Conservation (phyloP, 2,329 filamentous ascomycete species). For the Bisporella sp. region DNA sequence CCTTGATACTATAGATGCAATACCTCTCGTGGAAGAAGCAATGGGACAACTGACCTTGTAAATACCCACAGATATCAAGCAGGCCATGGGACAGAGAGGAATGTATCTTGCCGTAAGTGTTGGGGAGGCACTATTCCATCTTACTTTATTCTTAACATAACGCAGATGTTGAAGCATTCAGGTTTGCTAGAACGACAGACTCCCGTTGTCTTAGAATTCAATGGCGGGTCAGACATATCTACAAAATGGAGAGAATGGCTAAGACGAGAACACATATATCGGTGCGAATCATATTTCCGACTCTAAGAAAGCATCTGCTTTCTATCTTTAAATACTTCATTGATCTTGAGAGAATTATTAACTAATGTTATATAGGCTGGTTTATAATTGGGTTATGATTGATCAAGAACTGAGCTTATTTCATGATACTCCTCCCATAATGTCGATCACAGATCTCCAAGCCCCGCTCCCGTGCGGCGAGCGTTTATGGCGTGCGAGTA, state of each 20-base stretch:
- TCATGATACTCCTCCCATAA: slow-evolving; percentile 54
- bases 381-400: slow-evolving; percentile 71
- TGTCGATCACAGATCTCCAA: slow-evolving; percentile 58
- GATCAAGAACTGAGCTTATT: slow-evolving; percentile 66
- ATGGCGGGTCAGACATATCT: slow-evolving; percentile 37
- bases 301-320: no score
- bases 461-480: slow-evolving; percentile 58
- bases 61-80: background rate
- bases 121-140: background rate
- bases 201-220: slow-evolving; percentile 34
- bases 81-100: slow-evolving; percentile 61
- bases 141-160: background rate
- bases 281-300: slow-evolving; percentile 34
- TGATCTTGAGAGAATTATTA: slow-evolving; percentile 3
- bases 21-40: background rate
- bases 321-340: background rate
- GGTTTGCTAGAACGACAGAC: slow-evolving; percentile 54
- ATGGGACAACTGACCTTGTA: background rate
- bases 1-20: no score
- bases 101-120: slow-evolving; percentile 59
- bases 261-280: slow-evolving; percentile 54
- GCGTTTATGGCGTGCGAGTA: slow-evolving; percentile 54
- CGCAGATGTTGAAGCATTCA: slow-evolving; percentile 60
- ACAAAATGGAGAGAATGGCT: slow-evolving; percentile 59
- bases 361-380: slow-evolving; percentile 40